These are phyloP conservation scores for Eucalyptus curtisii DNA, from an alignment of 345 rosid species.

Conservation along the genomic window DNA sequence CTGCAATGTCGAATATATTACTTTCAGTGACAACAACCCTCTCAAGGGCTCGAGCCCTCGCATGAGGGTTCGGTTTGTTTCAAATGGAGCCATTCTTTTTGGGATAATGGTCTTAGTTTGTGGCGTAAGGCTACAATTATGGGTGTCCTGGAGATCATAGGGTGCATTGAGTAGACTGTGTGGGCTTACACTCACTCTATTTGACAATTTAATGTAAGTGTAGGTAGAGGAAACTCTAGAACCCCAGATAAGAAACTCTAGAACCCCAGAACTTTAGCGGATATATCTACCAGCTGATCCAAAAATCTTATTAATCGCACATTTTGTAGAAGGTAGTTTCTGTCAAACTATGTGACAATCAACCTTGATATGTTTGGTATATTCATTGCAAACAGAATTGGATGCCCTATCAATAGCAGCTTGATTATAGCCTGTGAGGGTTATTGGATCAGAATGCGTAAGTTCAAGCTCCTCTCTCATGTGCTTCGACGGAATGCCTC, in stretches of 20 bases:
- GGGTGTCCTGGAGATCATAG: too few relatives aligned
- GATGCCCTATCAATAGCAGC: neutral
- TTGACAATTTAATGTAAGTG: neutral
- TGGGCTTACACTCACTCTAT: neutral
- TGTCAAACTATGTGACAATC: neutral
- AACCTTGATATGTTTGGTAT: neutral
- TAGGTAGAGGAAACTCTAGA: neutral
- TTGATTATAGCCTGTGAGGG: neutral
- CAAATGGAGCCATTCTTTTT: too few relatives aligned
- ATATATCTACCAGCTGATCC: neutral
- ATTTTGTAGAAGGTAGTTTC: neutral
- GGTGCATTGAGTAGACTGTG: neutral
- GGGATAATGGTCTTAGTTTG: too few relatives aligned
- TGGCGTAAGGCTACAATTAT: too few relatives aligned
- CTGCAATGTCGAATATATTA: too few relatives aligned
- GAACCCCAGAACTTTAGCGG: neutral
- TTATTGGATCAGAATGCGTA: neutral
- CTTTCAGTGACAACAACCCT: too few relatives aligned
- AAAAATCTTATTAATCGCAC: neutral
- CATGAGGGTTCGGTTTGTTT: too few relatives aligned
- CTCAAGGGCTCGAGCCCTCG: too few relatives aligned
- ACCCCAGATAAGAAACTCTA: neutral
- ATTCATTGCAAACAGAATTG: neutral
- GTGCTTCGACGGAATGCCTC: neutral
- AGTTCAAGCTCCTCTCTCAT: neutral